A percentile compares a stretch with the other conserved stretches of the same genome.
These are phyloP conservation scores for Posidonia oceanica DNA, from an alignment of 116 monocot genomes.

Conservation along the genomic window DNA sequence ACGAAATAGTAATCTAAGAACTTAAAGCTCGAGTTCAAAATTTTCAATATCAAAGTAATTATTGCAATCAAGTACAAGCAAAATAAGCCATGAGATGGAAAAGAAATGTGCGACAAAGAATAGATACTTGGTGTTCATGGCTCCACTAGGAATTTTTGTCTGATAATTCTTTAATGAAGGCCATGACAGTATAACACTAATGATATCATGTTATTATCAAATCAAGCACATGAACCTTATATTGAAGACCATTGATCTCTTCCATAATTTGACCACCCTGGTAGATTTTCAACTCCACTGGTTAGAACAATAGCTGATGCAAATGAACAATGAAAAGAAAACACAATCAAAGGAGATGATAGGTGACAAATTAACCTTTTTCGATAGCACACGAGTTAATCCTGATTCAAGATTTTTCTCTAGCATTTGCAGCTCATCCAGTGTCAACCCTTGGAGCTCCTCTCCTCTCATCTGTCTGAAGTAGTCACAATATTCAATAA, in stretches of 20 bases:
- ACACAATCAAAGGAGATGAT: neutral
- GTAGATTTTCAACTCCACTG: neutral
- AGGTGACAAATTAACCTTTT: conserved; percentile 26
- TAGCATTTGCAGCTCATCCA: conserved; percentile 51
- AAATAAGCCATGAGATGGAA: no score
- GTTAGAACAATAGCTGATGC: neutral
- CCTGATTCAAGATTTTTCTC: conserved; percentile 67
- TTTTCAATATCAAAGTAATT: no score
- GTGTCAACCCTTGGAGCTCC: conserved; percentile 47
- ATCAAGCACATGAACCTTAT: conserved; percentile 29
- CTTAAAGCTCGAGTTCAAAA: no score
- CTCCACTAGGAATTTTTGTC: no score
- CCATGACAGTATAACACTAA: no score
- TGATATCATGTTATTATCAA: no score
- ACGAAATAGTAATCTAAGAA: no score
- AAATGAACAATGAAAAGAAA: neutral
- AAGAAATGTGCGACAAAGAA: no score
- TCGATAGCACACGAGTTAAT: conserved; percentile 37
- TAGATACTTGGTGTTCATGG: no score
- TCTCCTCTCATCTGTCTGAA: conserved; percentile 74
- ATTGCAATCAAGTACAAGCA: no score
- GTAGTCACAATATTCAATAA: neutral
- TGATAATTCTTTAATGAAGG: no score
- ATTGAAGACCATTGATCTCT: conserved; percentile 40
- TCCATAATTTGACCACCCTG: conserved; percentile 55